A percentile compares a stretch with the other conserved stretches of the same genome.
Conservation (phyloP, 1,284 basidiomycete genomes). For the Moniliella sp. region DNA sequence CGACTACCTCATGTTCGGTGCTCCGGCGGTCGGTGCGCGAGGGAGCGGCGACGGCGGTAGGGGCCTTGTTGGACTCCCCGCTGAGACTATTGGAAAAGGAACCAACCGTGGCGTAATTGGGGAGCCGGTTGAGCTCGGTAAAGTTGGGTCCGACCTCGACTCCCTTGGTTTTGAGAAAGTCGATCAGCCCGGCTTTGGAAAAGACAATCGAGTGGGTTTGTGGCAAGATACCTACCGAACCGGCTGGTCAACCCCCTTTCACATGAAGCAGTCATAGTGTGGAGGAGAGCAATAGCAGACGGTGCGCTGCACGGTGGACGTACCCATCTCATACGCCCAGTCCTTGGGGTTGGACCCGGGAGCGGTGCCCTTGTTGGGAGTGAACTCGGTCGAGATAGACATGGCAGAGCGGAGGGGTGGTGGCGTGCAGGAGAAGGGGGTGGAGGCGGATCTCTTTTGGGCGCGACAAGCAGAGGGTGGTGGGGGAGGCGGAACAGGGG, state of each 20-base stretch:
- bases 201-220: slow-evolving; percentile 18
- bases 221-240: slow-evolving; percentile 9
- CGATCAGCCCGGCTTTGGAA: slow-evolving; percentile 15
- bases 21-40: too few relatives aligned
- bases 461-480: too few relatives aligned
- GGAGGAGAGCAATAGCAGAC: background rate
- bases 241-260: background rate
- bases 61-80: background rate
- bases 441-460: too few relatives aligned
- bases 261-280: background rate
- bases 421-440: too few relatives aligned
- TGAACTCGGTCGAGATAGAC: slow-evolving; percentile 11
- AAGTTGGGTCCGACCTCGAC: slow-evolving; percentile 19
- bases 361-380: slow-evolving; percentile 10
- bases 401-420: too few relatives aligned
- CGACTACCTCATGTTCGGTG: background rate
- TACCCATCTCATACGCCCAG: slow-evolving; percentile 22
- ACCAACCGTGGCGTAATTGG: slow-evolving; percentile 19
- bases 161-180: slow-evolving; percentile 20
- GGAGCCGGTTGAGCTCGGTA: slow-evolving; percentile 16
- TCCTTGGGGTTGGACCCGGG: slow-evolving; percentile 19
- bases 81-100: slow-evolving; percentile 2
- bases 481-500: too few relatives aligned
- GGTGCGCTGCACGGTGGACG: slow-evolving; percentile 1
- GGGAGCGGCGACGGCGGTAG: background rate